These are phyloP conservation scores for Pittosporum tobira DNA, from an alignment of 129 eudicot species.

Conservation along the genomic window DNA sequence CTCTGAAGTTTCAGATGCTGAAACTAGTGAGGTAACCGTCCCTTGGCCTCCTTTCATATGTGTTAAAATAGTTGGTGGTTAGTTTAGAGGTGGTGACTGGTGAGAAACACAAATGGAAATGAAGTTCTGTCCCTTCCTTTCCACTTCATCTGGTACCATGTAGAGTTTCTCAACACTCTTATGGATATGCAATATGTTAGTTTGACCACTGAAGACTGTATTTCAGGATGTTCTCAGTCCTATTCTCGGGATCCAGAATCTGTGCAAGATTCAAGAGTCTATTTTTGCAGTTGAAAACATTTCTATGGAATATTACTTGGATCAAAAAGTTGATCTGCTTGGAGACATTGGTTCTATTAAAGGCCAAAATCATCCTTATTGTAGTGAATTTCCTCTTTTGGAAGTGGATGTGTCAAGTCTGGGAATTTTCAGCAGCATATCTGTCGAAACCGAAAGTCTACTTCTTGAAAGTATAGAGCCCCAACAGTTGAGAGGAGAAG, in stretches of 20 bases:
- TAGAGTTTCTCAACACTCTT: too few relatives aligned
- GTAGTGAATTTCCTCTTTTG: conserved; percentile 47
- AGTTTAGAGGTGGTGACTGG: neutral
- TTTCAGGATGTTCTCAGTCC: conserved; percentile 49
- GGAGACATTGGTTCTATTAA: conserved; percentile 36
- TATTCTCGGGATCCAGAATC: conserved; percentile 29
- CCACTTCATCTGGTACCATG: neutral
- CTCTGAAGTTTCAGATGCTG: conserved; percentile 36
- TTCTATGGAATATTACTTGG: conserved; percentile 26
- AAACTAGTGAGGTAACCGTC: conserved; percentile 36
- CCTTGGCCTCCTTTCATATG: neutral
- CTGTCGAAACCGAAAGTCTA: conserved; percentile 27
- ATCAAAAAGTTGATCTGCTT: conserved; percentile 25
- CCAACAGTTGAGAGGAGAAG: conserved; percentile 30
- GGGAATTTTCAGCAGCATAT: conserved; percentile 31
- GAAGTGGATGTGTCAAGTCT: conserved; percentile 67
- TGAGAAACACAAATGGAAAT: neutral
- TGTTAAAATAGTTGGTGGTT: neutral
- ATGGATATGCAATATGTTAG: too few relatives aligned
- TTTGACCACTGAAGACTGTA: neutral
- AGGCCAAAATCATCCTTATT: conserved; percentile 26
- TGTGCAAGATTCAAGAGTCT: conserved; percentile 36
- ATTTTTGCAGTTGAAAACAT: conserved; percentile 47
- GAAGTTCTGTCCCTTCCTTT: neutral
- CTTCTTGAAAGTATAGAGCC: conserved; percentile 35